phyloP scores from a whole-genome alignment of 202 grass and related monocot species.

The Panicum hallii region DNA sequence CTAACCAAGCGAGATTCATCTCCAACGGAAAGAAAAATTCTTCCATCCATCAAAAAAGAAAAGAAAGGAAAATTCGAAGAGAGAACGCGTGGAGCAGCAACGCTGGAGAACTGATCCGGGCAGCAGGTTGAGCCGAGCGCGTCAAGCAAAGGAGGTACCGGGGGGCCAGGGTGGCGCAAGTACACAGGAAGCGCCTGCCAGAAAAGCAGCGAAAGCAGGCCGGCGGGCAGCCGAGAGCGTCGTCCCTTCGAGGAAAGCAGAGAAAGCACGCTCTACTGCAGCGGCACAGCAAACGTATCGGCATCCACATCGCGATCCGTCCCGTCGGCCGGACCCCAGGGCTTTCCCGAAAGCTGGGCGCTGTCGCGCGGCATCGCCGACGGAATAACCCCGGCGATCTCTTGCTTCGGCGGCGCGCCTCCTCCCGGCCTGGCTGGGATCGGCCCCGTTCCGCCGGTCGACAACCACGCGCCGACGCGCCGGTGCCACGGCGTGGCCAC shows the following conservation, averaged over 20 bases:
- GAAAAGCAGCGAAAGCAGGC: slow-evolving; percentile 41
- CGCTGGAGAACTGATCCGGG: too few species aligned
- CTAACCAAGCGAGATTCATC: neutral
- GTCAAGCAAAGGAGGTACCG: neutral
- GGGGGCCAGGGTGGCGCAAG: neutral
- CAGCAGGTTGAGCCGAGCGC: too few species aligned
- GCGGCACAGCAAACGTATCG: neutral
- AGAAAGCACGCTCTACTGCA: slow-evolving; percentile 1
- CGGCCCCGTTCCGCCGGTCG: too few species aligned
- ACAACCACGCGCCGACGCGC: too few species aligned
- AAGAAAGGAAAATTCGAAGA: too few species aligned
- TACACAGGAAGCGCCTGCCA: neutral
- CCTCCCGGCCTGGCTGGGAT: neutral
- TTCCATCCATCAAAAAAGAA: too few species aligned
- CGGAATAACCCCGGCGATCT: neutral
- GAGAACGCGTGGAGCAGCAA: too few species aligned
- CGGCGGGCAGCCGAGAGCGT: neutral
- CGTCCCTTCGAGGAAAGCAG: slow-evolving; percentile 16
- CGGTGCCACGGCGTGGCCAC: too few species aligned
- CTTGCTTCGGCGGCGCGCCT: neutral
- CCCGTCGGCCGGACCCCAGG: neutral
- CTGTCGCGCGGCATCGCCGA: neutral
- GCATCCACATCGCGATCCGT: slow-evolving; percentile 3
- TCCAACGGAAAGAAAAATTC: neutral
- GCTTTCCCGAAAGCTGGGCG: neutral